Evolutionary conservation across 768 basidiomycete genomes (phyloP).

Genomic region (Amanita muscaria): DNA sequence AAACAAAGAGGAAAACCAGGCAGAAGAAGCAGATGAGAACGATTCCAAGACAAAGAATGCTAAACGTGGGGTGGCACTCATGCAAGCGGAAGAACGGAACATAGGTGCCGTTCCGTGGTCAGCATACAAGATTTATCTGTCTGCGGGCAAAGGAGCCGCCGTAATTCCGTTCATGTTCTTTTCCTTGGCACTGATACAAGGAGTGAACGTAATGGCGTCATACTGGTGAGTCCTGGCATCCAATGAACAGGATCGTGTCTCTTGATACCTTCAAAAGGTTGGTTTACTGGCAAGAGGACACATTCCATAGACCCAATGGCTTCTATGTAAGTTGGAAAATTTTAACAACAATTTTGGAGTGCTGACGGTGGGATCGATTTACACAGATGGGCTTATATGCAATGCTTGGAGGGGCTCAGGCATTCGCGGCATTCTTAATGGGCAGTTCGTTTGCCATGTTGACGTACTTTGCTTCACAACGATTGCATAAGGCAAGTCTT

Average conservation of each 20-base stretch:
- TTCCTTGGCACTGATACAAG: conserved; percentile 60
- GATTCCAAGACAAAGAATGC: conserved; percentile 27
- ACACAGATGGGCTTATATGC: conserved; percentile 77
- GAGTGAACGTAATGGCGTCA: conserved; percentile 56
- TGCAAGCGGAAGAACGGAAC: conserved; percentile 81
- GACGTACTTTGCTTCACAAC: conserved; percentile 70
- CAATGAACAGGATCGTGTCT: not conserved
- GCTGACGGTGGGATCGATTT: not conserved
- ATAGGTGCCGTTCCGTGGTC: conserved; percentile 55
- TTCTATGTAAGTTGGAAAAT: conserved; percentile 59
- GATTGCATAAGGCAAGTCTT: conserved; percentile 48
- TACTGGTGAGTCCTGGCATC: conserved; percentile 49
- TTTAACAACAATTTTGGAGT: not conserved
- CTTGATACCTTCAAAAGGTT: conserved; percentile 37
- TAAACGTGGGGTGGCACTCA: conserved; percentile 43
- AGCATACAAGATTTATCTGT: conserved; percentile 55
- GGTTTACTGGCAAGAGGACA: conserved; percentile 75
- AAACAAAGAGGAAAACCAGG: conserved; percentile 24
- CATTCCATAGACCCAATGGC: conserved; percentile 49
- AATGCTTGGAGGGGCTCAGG: conserved; percentile 60
- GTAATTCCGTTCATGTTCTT: conserved; percentile 59
- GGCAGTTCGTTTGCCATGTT: conserved; percentile 56
- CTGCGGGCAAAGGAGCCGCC: conserved; percentile 57
- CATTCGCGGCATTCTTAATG: conserved; percentile 59
- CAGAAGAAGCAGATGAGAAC: conserved; percentile 24